These are phyloP conservation scores for Orbilia blumenaviensis DNA, from an alignment of 2,329 filamentous ascomycete genomes.

Conservation along the genomic window DNA sequence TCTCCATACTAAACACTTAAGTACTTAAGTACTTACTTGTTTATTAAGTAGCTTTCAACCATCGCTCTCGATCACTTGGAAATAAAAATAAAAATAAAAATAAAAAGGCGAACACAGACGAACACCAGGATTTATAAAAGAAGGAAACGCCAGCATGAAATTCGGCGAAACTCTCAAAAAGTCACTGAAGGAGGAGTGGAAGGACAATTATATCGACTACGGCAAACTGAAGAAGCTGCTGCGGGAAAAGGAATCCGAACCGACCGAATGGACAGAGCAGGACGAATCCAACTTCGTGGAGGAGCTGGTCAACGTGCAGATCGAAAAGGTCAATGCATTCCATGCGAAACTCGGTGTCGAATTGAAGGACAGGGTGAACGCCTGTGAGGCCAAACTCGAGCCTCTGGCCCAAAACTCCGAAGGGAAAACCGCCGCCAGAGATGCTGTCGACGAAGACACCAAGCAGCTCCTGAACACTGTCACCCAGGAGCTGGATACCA, in stretches of 20 bases:
- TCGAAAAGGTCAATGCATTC: constrained; percentile 93
- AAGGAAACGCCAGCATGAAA: constrained; percentile 70
- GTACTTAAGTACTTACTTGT: too few species aligned
- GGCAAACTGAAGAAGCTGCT: constrained; percentile 88
- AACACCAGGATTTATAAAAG: not conserved
- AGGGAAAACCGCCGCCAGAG: constrained; percentile 58
- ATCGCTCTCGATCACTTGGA: not conserved
- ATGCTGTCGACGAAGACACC: constrained; percentile 61
- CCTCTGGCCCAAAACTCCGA: constrained; percentile 63
- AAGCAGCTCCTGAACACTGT: constrained; percentile 66
- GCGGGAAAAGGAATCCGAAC: constrained; percentile 73
- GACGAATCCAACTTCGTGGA: constrained; percentile 95
- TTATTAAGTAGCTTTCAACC: too few species aligned
- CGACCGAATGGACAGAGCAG: constrained; percentile 79
- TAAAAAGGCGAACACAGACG: too few species aligned
- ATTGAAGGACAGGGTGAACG: constrained; percentile 81
- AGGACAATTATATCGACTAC: constrained; percentile 94
- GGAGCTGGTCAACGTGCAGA: constrained; percentile 90
- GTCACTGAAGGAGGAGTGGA: constrained; percentile 86
- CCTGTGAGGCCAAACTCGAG: constrained; percentile 73
- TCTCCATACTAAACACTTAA: too few species aligned
- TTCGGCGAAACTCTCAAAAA: constrained; percentile 88
- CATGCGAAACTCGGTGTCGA: constrained; percentile 83
- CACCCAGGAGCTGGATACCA: constrained; percentile 80
- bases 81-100: too few species aligned